A percentile compares a stretch with the other conserved stretches of the same genome.
Evolutionary conservation across 208 protist species (phyloP).

Genomic region (Acanthamoeba polyphaga): DNA sequence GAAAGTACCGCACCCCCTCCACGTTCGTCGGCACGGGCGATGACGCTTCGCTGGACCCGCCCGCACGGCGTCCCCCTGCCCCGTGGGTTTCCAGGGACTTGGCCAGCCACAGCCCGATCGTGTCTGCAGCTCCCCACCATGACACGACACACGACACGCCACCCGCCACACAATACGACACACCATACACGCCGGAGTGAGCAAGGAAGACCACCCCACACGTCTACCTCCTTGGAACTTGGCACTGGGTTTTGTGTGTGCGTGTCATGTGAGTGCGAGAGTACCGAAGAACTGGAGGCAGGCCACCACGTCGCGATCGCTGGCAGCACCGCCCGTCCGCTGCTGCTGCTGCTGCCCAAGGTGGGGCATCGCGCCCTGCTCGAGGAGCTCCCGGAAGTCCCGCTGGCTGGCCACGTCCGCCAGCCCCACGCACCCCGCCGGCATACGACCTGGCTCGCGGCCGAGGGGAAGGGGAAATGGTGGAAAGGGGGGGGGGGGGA

Average conservation of each 20-base stretch:
- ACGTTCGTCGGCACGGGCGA: neutral
- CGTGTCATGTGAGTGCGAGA: too few species aligned
- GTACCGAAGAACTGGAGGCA: slow-evolving; percentile 36
- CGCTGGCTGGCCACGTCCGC: slow-evolving; percentile 28
- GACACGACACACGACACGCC: too few species aligned
- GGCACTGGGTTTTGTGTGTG: too few species aligned
- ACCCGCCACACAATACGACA: neutral
- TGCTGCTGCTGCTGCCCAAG: neutral
- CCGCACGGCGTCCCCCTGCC: neutral
- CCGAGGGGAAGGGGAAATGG: too few species aligned
- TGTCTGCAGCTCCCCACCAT: neutral
- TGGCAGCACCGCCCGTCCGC: neutral
- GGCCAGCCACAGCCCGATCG: neutral
- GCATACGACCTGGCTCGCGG: neutral
- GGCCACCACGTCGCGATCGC: slow-evolving; percentile 12
- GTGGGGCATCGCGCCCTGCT: too few species aligned
- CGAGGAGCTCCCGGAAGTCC: neutral
- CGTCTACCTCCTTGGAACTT: too few species aligned
- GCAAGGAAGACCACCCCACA: too few species aligned
- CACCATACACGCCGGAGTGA: neutral
- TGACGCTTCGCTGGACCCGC: neutral
- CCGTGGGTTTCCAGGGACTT: neutral
- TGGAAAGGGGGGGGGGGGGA: neutral
- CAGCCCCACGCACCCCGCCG: neutral
- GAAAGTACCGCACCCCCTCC: neutral